Evolutionary conservation across 2,329 filamentous ascomycete genomes (phyloP), one percentile per base, ranked within the genome.

Genomic region (Lachnellula willkommii): DNA sequence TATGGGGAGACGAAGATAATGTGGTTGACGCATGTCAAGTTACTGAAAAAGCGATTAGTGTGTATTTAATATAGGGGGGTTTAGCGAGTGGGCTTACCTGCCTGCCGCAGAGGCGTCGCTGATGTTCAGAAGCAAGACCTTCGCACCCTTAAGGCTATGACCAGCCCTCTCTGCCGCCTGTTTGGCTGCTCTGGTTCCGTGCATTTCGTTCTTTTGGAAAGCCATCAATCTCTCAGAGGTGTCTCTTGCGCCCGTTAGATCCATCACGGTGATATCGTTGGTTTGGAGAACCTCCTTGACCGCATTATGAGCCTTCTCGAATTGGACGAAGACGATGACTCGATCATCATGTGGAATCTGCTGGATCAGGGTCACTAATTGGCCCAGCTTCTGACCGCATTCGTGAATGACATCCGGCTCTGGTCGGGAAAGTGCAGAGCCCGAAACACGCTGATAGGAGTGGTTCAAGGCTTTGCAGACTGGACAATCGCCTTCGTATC

Each of bases 11-110:
- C 67, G 66, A 88, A 88, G 35, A 88, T 76, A 37, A 87, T 72
- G 55, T 88, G 82, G 58, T 85, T 87, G 0, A 83, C 83, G 40
- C 76, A 77, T 47, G 82, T 80, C 1, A 88, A 69, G 60, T 88
- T 88, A 9, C 79, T 82, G 53, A 28, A 22, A 24, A 37, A 4
- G 46, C 47, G 52, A 45, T 62, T 54, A 60, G 53, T 45, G 57
- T 24, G 50, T 22, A 28, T 52, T 22, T 47, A 43, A 9, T 36
- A 50, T 53, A n/a, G 42, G 11, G 12, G 39, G 32, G 24, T 24
- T 50, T 46, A 35, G 28, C 39, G 22, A 24, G 22, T 24, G 28
- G 45, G 75, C 78, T 77, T 73, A 82, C 80, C 79, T 69, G 51
- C 85, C 85, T 35, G 84, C 77, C 2, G 84, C 80, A 52, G 79